Percentiles rank a stretch among this genome's conserved stretches.
Evolutionary conservation across 78 protist species (phyloP).

Genomic region (Creolimax fragrantissima): DNA sequence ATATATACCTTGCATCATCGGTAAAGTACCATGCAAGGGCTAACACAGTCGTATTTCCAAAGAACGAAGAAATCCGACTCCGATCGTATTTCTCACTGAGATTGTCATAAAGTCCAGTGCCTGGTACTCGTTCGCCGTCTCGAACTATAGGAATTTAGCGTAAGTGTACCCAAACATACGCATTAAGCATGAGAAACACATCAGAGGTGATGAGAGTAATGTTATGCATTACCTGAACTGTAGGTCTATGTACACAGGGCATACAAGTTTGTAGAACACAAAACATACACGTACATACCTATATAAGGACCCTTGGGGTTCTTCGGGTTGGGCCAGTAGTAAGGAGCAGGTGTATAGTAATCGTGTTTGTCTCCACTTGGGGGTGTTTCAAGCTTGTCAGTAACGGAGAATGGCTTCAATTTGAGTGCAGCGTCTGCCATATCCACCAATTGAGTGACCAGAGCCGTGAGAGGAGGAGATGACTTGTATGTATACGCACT

Average conservation of each 20-base stretch:
- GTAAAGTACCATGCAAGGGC: conserved; percentile 28
- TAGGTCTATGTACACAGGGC: too few species aligned
- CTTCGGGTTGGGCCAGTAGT: conserved; percentile 13
- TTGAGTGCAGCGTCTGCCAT: not conserved
- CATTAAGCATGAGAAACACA: too few species aligned
- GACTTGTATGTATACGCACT: not conserved
- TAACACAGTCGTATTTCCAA: conserved; percentile 18
- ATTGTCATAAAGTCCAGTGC: conserved; percentile 13
- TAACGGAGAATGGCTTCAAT: not conserved
- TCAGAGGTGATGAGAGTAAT: too few species aligned
- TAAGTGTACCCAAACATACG: too few species aligned
- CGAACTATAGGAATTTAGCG: too few species aligned
- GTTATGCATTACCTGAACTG: too few species aligned
- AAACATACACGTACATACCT: too few species aligned
- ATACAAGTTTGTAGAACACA: too few species aligned
- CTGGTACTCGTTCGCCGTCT: conserved; percentile 26
- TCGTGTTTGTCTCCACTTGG: conserved; percentile 11
- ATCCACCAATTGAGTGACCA: not conserved
- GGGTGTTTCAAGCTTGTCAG: not conserved
- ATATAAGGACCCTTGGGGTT: not conserved
- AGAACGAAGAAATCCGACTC: conserved; percentile 3
- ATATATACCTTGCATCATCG: not conserved
- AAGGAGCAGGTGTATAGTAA: conserved; percentile 13
- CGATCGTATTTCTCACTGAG: conserved; percentile 17
- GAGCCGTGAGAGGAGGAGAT: not conserved